Evolutionary conservation across 164 flowering plant genomes (phyloP), one percentile per base, ranked within the genome.

Genomic region (Chimonanthus salicifolius): DNA sequence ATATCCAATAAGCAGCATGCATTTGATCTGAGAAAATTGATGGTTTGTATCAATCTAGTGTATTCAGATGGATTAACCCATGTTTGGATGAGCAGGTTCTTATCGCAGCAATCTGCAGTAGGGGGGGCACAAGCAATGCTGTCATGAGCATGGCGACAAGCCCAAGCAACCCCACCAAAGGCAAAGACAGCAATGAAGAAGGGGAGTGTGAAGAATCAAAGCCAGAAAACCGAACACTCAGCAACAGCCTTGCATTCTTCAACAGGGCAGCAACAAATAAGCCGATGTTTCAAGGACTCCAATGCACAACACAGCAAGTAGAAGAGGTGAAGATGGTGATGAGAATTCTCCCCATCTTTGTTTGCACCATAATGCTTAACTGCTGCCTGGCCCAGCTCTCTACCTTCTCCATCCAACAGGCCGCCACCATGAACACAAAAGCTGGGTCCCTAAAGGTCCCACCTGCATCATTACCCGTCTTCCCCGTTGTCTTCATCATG

Each of bases 321-420:
- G 90, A 92, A 77, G 95, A 90, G 15, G 94, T 88, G n/a, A 92
- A 87, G 70, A 74, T 84, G 45, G 94, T 94, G 60, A 65, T 88
- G 5, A 83, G 76, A 58, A 81, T 87, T 45, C 76, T 91, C 64
- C 97, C 97, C 4, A 90, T 94, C 11, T 91, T 94, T 80, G 81
- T 82, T 58, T 91, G 88, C 21, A 94, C 97, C 72, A 87, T 92
- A 64, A 89, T 91, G 88, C 90, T 92, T 16, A 94, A 92, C 80
- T 89, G 97, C 76, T 94, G 97, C 82, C 89, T 94, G 2, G 98
- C 98, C 33, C 98, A 92, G 79, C 95, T 92, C 64, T 92, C 97
- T 46, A 94, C 97, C 69, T 92, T 94, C 78, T 94, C 98, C 0
- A 89, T 94, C 64, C 91, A 92, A 78, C 98, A 94, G 83, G 97